Evolutionary conservation across 2,329 filamentous ascomycete genomes (phyloP), one percentile per base, ranked within the genome.

Genomic region (Sarocladiaceae sp.): DNA sequence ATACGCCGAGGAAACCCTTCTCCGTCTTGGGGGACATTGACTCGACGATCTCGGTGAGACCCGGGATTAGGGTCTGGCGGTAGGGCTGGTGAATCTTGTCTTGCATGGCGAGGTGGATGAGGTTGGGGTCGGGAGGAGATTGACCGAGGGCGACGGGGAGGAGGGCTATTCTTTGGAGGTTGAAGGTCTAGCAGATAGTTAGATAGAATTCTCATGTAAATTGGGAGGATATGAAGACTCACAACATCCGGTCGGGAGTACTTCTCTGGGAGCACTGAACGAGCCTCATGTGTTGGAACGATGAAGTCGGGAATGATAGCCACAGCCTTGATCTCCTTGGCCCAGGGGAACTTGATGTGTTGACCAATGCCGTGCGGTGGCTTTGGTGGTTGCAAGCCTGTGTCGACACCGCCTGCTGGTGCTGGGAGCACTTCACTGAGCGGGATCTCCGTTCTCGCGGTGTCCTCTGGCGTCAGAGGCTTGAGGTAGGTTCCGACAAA

Each of bases 41-140:
- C 62, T 88, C 80, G 43, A 98, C 80, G 44, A 98, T 91, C 60
- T 95, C 85, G 13, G 86, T 85, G 46, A 98, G 75, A 1, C 91
- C 93, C 1, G 93, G 93, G 54, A 98, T 95, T 50, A 98, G 78
- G 2, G 78, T 84, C 66, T 93, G 84, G 44, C 93, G 84, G 70
- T 98, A 97, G 33, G 89, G 93, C 66, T 98, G 93, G 69, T 98
- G 93, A 49, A 98, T 81, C 67, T 90, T 95, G 71, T 98, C 93
- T 68, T 97, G 93, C 93, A 98, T 98, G 37, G 90, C 91, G 39
- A 94, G 82, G 69, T 94, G 94, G 62, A 98, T 98, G 65, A 95
- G 84, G 56, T 94, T 84, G 18, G 93, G 84, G 59, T 96, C 85
- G 2, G 90, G 91, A 9, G 93, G 91, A 6, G 86, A 91, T 62